Percentiles rank a stretch among this genome's conserved stretches.
phyloP scores from a whole-genome alignment of 805 yeast species.

The Saturnispora dispora region DNA sequence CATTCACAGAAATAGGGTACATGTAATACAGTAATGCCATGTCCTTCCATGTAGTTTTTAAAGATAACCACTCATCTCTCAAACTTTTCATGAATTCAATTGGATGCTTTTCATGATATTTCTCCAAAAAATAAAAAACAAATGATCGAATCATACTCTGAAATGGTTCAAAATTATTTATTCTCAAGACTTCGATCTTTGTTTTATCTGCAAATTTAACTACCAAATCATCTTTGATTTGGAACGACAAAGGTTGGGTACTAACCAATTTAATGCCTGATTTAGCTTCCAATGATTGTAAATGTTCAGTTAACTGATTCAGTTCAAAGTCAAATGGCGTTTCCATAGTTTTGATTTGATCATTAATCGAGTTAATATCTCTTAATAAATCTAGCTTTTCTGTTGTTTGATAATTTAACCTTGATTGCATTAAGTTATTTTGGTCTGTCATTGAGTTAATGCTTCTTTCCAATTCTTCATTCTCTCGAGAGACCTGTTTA shows the following conservation, averaged over 20 bases:
- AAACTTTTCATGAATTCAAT: conserved; percentile 1
- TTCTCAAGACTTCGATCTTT: neutral
- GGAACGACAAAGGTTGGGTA: neutral
- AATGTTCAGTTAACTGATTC: conserved; percentile 6
- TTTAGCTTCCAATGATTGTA: conserved; percentile 6
- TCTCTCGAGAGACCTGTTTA: neutral
- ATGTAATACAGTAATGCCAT: conserved; percentile 6
- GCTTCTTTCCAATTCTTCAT: neutral
- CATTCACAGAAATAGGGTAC: neutral
- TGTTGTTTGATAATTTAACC: neutral
- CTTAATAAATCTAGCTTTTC: neutral
- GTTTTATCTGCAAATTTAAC: neutral
- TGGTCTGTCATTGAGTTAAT: neutral
- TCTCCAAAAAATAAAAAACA: neutral
- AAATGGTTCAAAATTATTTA: conserved; percentile 6
- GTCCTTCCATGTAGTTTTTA: conserved; percentile 9
- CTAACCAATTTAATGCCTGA: neutral
- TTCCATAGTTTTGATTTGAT: neutral
- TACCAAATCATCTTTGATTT: neutral
- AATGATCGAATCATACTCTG: neutral
- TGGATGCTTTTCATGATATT: neutral
- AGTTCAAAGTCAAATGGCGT: conserved; percentile 17
- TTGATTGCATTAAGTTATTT: neutral
- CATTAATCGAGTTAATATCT: conserved; percentile 6
- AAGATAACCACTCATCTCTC: conserved; percentile 3